A percentile compares a stretch with the other conserved stretches of the same genome.
Conservation (phyloP, 495 filamentous ascomycete genomes). For the Neurospora sp. region DNA sequence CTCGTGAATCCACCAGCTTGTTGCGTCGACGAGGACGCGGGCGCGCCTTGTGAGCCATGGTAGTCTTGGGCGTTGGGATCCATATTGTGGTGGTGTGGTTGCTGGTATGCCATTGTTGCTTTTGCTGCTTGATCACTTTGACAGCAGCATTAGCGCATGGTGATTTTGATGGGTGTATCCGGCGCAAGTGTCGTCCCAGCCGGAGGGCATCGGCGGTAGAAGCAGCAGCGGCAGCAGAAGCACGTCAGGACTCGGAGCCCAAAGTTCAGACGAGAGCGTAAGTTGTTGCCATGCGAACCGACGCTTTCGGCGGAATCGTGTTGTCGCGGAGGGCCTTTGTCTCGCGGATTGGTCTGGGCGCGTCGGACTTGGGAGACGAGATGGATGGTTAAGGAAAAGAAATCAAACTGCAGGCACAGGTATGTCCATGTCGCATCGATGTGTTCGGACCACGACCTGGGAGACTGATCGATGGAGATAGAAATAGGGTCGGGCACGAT, state of each 20-base stretch:
- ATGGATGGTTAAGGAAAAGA: neutral
- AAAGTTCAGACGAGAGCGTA: neutral
- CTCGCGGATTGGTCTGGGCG: neutral
- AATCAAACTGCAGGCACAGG: neutral
- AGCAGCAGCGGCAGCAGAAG: neutral
- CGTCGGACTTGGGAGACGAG: neutral
- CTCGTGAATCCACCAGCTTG: slow-evolving; percentile 8
- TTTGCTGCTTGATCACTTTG: slow-evolving; percentile 11
- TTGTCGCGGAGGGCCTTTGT: neutral
- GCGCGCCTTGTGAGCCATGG: neutral
- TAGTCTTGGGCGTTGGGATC: neutral
- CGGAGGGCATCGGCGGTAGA: neutral
- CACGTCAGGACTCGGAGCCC: neutral
- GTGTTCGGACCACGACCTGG: neutral
- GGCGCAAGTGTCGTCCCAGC: neutral
- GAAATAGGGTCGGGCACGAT: neutral
- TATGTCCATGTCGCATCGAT: neutral
- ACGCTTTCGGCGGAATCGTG: neutral
- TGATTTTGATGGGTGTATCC: neutral
- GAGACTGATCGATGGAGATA: neutral
- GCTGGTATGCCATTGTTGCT: slow-evolving; percentile 26
- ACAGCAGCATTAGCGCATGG: neutral
- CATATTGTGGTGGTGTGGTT: slow-evolving; percentile 12
- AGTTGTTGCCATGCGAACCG: neutral
- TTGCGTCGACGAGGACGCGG: neutral